Evolutionary conservation across 2,329 filamentous ascomycete genomes (phyloP), one percentile per base, ranked within the genome.

Genomic region (Byssothecium circinans): DNA sequence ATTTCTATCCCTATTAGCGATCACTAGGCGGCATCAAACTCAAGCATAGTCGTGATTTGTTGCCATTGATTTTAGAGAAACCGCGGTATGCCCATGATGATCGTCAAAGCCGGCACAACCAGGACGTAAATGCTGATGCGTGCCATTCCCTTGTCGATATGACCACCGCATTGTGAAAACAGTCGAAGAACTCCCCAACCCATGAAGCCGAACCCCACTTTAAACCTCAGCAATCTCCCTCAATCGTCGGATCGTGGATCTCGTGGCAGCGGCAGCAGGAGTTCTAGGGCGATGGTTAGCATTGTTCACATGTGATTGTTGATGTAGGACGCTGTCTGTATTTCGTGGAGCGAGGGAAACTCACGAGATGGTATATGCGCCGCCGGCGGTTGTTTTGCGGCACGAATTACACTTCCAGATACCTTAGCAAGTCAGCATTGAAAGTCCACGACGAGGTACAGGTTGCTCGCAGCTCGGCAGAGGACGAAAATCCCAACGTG

Each of bases 321-420:
- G 32, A 22, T 33, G 27, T 22, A 18, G 15, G 15, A 35, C 27
- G 23, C 14, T 29, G 15, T 29, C 30, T n/a, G 45, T 38, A n/a
- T 25, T 12, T 34, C 18, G 34, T 17, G 20, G 23, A 6, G 23
- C 23, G 42, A 25, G 54, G 54, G 52, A 50, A 52, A 58, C 91
- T 80, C 90, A 96, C 92, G 94, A 88, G 76, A 97, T 88, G 70
- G 85, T 87, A 84, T 95, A 97, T 72, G 92, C 94, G 79, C 92
- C 89, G 77, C 89, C 89, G 69, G 89, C 92, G 66, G 92, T 83
- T 72, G 86, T 89, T 88, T 96, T 96, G 77, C 89, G 86, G 87
- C 94, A 97, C 54, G 87, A 83, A 78, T 85, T 87, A 89, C 94
- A 99, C 78, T 92, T 84, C 92, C 92, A 96, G 84, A 96, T 96